Conservation (phyloP, 805 yeast genomes). For the Starmerella bombicola region DNA sequence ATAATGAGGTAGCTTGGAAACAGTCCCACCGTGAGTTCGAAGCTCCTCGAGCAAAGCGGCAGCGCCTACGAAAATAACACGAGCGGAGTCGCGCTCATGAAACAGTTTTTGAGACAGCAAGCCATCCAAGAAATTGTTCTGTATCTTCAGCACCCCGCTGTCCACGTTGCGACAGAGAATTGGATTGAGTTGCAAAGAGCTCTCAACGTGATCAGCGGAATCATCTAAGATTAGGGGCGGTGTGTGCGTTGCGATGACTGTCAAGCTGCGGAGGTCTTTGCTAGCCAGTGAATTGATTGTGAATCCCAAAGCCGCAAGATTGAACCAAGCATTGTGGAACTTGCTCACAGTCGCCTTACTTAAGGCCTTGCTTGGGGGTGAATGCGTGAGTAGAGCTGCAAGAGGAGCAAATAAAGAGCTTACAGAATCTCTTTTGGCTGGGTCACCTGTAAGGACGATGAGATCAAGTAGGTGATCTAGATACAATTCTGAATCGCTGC, state of each 20-base stretch:
- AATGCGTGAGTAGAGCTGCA: slow-evolving; percentile 38
- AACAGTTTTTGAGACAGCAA: background rate
- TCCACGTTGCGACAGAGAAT: slow-evolving; percentile 76
- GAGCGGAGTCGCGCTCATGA: slow-evolving; percentile 23
- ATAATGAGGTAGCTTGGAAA: slow-evolving; percentile 64
- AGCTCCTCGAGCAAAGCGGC: slow-evolving; percentile 65
- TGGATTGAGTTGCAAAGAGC: slow-evolving; percentile 82
- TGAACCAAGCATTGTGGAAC: slow-evolving; percentile 88
- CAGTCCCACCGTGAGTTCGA: slow-evolving; percentile 67
- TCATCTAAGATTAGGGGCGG: slow-evolving; percentile 79
- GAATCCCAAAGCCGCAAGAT: slow-evolving; percentile 83
- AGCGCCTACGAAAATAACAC: slow-evolving; percentile 78
- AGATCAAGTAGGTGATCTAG: slow-evolving; percentile 53
- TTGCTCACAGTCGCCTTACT: slow-evolving; percentile 35
- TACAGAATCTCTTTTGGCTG: slow-evolving; percentile 38
- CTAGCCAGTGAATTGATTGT: slow-evolving; percentile 40
- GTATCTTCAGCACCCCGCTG: slow-evolving; percentile 29
- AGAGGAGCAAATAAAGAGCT: slow-evolving; percentile 48
- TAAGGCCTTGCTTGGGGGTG: slow-evolving; percentile 31
- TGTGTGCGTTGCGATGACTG: slow-evolving; percentile 68
- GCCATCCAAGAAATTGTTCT: slow-evolving; percentile 7
- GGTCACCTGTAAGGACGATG: slow-evolving; percentile 65
- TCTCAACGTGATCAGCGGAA: slow-evolving; percentile 74
- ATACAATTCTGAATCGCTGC: slow-evolving; percentile 32
- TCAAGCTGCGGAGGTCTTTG: slow-evolving; percentile 38